A percentile compares a stretch with the other conserved stretches of the same genome.
Evolutionary conservation across 495 filamentous ascomycete genomes (phyloP).

Genomic region (Aspergillus bridgeri): DNA sequence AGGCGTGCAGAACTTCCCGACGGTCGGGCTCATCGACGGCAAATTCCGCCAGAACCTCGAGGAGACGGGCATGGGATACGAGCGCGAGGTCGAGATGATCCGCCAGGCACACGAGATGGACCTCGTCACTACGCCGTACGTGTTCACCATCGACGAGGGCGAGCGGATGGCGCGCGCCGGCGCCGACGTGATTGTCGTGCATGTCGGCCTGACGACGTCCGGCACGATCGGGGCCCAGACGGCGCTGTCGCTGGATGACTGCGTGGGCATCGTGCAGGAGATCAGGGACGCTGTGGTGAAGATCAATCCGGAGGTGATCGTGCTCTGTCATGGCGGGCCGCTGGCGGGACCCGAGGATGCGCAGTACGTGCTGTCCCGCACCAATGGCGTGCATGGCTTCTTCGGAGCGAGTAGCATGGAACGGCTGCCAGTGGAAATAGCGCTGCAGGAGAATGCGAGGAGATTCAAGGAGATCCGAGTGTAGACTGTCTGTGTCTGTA

Average conservation of each 20-base stretch:
- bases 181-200: constrained; percentile 65
- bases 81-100: constrained; percentile 62
- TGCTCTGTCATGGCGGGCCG: constrained; percentile 68
- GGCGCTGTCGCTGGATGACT: constrained; percentile 59
- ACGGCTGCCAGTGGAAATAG: constrained; percentile 64
- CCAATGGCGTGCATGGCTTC: constrained; percentile 63
- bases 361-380: constrained; percentile 55
- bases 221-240: constrained; percentile 60
- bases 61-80: constrained; percentile 68
- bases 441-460: constrained; percentile 58
- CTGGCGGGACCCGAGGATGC: constrained; percentile 62
- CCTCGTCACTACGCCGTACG: constrained; percentile 65
- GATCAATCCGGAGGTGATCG: constrained; percentile 56
- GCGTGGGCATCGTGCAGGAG: constrained; percentile 54
- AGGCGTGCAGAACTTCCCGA: constrained; percentile 72
- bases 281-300: constrained; percentile 57
- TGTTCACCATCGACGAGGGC: constrained; percentile 59
- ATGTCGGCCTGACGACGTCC: constrained; percentile 65
- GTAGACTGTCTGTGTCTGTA: neutral
- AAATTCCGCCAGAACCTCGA: constrained; percentile 62
- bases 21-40: constrained; percentile 68
- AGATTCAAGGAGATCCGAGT: constrained; percentile 52
- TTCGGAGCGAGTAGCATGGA: constrained; percentile 72
- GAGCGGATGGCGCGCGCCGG: constrained; percentile 58
- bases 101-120: constrained; percentile 51